These are phyloP conservation scores for Fusarium cicatricum DNA, from an alignment of 2,329 filamentous ascomycete genomes.

Conservation along the genomic window DNA sequence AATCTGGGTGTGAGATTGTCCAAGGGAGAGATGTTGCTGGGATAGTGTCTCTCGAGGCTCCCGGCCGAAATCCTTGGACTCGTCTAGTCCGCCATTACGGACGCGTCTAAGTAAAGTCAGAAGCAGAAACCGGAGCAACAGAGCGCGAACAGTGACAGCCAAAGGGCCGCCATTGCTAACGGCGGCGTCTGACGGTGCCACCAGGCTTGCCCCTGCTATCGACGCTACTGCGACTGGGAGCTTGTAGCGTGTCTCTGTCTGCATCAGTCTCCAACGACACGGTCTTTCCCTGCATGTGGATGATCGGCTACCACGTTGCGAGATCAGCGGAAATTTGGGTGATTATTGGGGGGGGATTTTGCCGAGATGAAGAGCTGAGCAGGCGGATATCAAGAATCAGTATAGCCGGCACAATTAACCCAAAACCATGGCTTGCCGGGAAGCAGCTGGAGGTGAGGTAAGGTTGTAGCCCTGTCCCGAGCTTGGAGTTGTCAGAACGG, in stretches of 20 bases:
- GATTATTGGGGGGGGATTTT: slow-evolving; percentile 10
- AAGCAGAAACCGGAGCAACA: slow-evolving; percentile 20
- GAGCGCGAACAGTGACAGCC: slow-evolving; percentile 15
- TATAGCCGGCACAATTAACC: slow-evolving; percentile 32
- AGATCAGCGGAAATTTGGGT: slow-evolving; percentile 36
- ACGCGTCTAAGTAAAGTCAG: slow-evolving; percentile 15
- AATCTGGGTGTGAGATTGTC: slow-evolving; percentile 29
- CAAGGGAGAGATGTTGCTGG: slow-evolving; percentile 30
- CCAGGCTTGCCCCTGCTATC: slow-evolving; percentile 22
- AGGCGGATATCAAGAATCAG: slow-evolving; percentile 10
- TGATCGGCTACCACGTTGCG: slow-evolving; percentile 32
- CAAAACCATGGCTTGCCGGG: slow-evolving; percentile 21
- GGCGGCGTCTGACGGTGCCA: slow-evolving; percentile 24
- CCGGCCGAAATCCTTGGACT: slow-evolving; percentile 34
- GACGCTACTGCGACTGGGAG: slow-evolving; percentile 31
- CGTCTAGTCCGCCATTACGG: slow-evolving; percentile 18
- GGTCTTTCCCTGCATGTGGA: slow-evolving; percentile 29
- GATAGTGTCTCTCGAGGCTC: slow-evolving; percentile 31
- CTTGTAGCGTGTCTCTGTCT: slow-evolving; percentile 22
- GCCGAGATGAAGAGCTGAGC: slow-evolving; percentile 34
- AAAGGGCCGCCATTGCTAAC: slow-evolving; percentile 12
- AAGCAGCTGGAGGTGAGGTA: slow-evolving; percentile 16
- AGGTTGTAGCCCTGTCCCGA: slow-evolving; percentile 23
- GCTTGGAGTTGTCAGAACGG: slow-evolving; percentile 33
- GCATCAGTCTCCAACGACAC: slow-evolving; percentile 16